Evolutionary conservation across 768 basidiomycete genomes (phyloP), one percentile per base, ranked within the genome.

Genomic region (Xanthoconium stramineum): DNA sequence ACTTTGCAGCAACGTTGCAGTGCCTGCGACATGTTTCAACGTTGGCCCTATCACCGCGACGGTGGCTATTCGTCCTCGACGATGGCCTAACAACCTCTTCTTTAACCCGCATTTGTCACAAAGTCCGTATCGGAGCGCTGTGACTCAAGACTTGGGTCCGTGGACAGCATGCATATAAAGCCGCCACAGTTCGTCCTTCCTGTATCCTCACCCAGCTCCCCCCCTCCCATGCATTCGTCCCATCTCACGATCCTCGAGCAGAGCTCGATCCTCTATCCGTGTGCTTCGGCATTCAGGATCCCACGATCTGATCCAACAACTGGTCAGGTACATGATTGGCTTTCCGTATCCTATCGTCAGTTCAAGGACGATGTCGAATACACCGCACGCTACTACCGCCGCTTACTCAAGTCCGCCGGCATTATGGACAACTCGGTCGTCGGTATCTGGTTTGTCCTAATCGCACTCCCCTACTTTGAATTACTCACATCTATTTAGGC

Each of bases 231-330:
- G 70, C 17, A 55, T 48, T 42, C 68, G 39, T 80, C 84, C 35
- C 88, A 89, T 68, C 80, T 90, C 28, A 80, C 84, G 35, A 74
- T 86, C 60, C 79, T 89, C 58, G 77, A 86, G 55, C 72, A 78
- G 45, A 81, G 79, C 59, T 78, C 84, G n/a, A 61, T 74, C 47
- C 75, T 69, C 55, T 76, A 77, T 65, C 75, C 84, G 17, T 71
- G 75, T 29, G 70, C 77, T 3, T 75, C 81, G 39, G 83, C 81
- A 61, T 90, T 89, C 75, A 80, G 78, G 66, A 70, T 83, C 39
- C 87, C 89, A 19, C 74, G 72, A 59, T 60, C 77, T 20, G 76
- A 81, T 64, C 62, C 76, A 51, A 62, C 72, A 33, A 72, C 79
- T 38, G 73, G 74, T 19, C 71, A 71, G 53, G 70, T 82, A 53